These are phyloP conservation scores for Cadophora sp. DNA, from an alignment of 2,329 filamentous ascomycete species.

Conservation along the genomic window DNA sequence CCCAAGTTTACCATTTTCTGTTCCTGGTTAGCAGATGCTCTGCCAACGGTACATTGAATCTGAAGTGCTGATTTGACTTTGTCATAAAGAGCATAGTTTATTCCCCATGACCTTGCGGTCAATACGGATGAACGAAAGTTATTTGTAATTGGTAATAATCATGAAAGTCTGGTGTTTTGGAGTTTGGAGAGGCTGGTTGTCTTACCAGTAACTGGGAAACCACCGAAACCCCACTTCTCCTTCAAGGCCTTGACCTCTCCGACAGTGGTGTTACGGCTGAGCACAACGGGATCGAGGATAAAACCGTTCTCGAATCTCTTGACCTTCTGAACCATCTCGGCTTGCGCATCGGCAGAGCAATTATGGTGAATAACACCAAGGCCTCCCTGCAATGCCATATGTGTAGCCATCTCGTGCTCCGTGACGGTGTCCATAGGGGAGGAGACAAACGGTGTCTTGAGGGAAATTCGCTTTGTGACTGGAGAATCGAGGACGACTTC, in stretches of 20 bases:
- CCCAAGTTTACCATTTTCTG: slow-evolving; percentile 90
- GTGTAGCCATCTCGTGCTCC: slow-evolving; percentile 99
- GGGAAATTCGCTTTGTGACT: slow-evolving; percentile 90
- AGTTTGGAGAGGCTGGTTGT: slow-evolving; percentile 24
- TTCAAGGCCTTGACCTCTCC: slow-evolving; percentile 91
- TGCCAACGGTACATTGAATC: not conserved
- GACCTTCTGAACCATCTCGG: slow-evolving; percentile 98
- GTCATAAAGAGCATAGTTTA: slow-evolving; percentile 58
- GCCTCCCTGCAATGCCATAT: slow-evolving; percentile 89
- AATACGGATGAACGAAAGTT: slow-evolving; percentile 99
- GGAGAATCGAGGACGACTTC: slow-evolving; percentile 88
- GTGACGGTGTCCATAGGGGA: slow-evolving; percentile 99
- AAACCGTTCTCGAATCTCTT: slow-evolving; percentile 99
- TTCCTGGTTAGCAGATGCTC: slow-evolving; percentile 48
- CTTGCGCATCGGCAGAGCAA: slow-evolving; percentile 96
- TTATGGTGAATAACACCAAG: slow-evolving; percentile 99
- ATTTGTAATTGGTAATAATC: slow-evolving; percentile 85
- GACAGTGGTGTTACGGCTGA: slow-evolving; percentile 85
- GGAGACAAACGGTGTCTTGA: slow-evolving; percentile 96
- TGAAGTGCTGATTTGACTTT: slow-evolving; percentile 21
- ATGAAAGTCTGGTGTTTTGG: slow-evolving; percentile 52
- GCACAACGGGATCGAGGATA: slow-evolving; percentile 94
- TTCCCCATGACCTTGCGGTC: slow-evolving; percentile 89
- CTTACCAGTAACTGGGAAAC: slow-evolving; percentile 98
- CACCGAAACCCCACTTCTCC: slow-evolving; percentile 98